A percentile compares a stretch with the other conserved stretches of the same genome.
phyloP scores from a whole-genome alignment of 306 rosid species.

The Macrotyloma uniflorum region DNA sequence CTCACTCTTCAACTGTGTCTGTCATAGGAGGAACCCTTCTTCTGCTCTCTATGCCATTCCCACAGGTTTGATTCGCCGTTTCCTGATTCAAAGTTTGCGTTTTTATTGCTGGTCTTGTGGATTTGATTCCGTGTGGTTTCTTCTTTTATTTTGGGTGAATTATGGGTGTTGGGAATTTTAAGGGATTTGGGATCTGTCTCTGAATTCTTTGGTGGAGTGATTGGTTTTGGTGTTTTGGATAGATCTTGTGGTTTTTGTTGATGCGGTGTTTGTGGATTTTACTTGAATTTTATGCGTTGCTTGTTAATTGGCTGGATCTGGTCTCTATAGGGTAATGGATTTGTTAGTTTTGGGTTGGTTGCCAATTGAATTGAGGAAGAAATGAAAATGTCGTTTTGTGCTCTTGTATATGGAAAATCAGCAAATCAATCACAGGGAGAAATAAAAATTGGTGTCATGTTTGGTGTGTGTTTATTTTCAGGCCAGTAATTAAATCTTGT shows the following conservation, averaged over 20 bases:
- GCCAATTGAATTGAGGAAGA: constrained; percentile 14
- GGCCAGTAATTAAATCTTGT: background rate
- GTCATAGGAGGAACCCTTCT: constrained; percentile 12
- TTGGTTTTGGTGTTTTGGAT: background rate
- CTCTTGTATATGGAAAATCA: background rate
- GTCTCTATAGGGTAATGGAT: background rate
- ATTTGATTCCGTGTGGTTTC: background rate
- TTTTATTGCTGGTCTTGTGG: background rate
- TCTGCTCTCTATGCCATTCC: constrained; percentile 50
- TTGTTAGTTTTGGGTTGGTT: constrained; percentile 26
- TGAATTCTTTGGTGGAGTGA: background rate
- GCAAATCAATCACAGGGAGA: background rate
- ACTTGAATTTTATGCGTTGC: background rate
- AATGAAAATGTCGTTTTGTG: background rate
- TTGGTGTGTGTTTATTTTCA: constrained; percentile 14
- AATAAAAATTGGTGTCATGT: background rate
- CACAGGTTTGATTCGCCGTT: constrained; percentile 37
- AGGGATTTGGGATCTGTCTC: constrained; percentile 31
- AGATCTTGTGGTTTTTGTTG: constrained; percentile 19
- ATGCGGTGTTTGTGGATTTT: background rate
- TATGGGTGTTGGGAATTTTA: background rate
- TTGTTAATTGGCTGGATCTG: constrained; percentile 26
- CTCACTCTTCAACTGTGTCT: constrained; percentile 1
- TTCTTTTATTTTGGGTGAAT: background rate
- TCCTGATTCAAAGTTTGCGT: background rate